Evolutionary conservation across 176 grass and related monocot genomes (phyloP).

Genomic region (Cenchrus purpureus): DNA sequence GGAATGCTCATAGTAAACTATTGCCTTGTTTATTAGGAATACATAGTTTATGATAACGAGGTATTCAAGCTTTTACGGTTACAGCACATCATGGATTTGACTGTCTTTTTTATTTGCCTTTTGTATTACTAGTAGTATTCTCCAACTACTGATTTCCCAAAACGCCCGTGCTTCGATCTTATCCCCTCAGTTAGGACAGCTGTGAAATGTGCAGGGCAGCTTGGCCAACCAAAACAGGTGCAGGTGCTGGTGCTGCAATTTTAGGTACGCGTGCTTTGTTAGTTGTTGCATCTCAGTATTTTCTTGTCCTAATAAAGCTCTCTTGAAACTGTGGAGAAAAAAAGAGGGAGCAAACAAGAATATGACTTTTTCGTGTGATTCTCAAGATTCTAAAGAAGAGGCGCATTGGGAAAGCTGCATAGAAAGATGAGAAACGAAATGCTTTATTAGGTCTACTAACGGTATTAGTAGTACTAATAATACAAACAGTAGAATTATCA

Average conservation of each 20-base stretch:
- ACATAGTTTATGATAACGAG: constrained; percentile 51
- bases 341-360: neutral
- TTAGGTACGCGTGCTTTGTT: constrained; percentile 23
- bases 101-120: constrained; percentile 34
- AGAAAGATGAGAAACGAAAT: constrained; percentile 30
- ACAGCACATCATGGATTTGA: constrained; percentile 50
- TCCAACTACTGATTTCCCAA: neutral
- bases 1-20: constrained; percentile 11
- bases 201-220: constrained; percentile 1
- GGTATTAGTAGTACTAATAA: neutral
- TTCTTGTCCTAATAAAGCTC: neutral
- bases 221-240: constrained; percentile 8
- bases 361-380: constrained; percentile 12
- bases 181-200: constrained; percentile 27
- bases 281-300: neutral
- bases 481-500: neutral
- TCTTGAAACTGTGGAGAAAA: neutral
- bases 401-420: neutral
- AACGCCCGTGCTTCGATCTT: constrained; percentile 28
- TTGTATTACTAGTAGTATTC: constrained; percentile 3
- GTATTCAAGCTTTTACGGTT: constrained; percentile 46
- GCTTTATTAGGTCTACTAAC: neutral
- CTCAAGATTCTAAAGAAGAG: constrained; percentile 15
- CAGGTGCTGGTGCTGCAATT: constrained; percentile 15
- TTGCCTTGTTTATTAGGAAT: constrained; percentile 43